Conservation (phyloP, 805 yeast genomes). For the Candida peoriensis region DNA sequence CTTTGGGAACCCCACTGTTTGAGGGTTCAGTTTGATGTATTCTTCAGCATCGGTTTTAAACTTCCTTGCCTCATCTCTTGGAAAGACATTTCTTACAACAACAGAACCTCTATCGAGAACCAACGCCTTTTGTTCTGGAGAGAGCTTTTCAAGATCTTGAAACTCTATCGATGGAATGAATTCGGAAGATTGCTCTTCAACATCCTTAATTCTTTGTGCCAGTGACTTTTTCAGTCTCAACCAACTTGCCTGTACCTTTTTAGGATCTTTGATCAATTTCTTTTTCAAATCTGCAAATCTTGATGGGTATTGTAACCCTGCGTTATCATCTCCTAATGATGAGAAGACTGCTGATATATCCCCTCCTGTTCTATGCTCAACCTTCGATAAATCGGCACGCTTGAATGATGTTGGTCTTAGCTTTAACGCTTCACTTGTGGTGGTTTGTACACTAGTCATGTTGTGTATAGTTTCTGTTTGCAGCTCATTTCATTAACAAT, state of each 20-base stretch:
- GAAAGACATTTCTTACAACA: conserved; percentile 29
- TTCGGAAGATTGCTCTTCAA: not conserved
- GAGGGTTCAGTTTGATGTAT: conserved; percentile 26
- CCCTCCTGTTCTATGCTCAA: conserved; percentile 1
- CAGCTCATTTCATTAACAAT: too few relatives aligned
- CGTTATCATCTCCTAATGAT: not conserved
- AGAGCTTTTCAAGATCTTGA: not conserved
- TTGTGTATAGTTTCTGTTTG: too few relatives aligned
- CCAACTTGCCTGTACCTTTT: conserved; percentile 3
- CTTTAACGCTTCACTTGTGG: not conserved
- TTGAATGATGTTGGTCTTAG: not conserved
- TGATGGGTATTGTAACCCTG: not conserved
- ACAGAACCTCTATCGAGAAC: conserved; percentile 23
- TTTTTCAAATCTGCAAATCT: conserved; percentile 3
- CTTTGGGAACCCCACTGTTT: conserved; percentile 25
- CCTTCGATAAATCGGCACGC: conserved; percentile 1
- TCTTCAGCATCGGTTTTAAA: conserved; percentile 22
- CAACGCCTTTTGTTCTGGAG: not conserved
- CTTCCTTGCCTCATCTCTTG: conserved; percentile 20
- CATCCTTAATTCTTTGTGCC: not conserved
- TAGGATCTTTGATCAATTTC: conserved; percentile 1
- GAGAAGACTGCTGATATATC: conserved; percentile 6
- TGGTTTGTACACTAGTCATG: not conserved
- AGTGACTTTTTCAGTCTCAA: conserved; percentile 1
- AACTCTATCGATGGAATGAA: conserved; percentile 2